Evolutionary conservation across 768 basidiomycete species (phyloP).

Genomic region (Kondoa subrosea): DNA sequence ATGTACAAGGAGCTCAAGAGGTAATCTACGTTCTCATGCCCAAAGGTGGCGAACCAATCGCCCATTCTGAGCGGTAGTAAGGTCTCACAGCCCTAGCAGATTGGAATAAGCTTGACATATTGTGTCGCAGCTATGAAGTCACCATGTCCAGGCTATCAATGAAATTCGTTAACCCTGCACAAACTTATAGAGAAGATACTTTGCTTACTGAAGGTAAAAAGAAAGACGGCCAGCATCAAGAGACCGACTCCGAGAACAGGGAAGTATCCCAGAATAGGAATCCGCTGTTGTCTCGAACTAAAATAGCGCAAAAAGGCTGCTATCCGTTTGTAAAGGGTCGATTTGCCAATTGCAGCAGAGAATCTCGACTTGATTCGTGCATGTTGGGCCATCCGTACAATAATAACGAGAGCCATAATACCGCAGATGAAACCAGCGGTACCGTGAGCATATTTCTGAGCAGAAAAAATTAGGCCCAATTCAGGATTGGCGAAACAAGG

Average conservation of each 20-base stretch:
- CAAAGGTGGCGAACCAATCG: slow-evolving; percentile 24
- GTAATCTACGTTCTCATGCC: slow-evolving; percentile 26
- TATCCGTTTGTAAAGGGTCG: neutral
- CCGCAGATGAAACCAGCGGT: neutral
- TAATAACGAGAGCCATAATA: neutral
- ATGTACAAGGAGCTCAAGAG: no score
- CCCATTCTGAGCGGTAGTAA: slow-evolving; percentile 24
- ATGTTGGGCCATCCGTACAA: neutral
- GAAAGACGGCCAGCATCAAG: neutral
- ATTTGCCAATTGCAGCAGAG: neutral
- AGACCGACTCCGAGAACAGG: neutral
- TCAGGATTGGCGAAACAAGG: no score
- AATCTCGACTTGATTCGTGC: neutral
- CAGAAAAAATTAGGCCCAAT: no score
- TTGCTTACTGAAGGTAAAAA: neutral
- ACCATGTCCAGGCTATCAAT: neutral
- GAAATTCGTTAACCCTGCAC: neutral
- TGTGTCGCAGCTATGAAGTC: no score
- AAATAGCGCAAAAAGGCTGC: neutral
- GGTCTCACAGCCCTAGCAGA: no score
- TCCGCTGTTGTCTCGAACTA: neutral
- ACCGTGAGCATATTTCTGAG: neutral
- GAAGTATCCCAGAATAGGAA: neutral
- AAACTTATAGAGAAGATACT: neutral
- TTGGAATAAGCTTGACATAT: no score